A percentile compares a stretch with the other conserved stretches of the same genome.
phyloP scores from a whole-genome alignment of 2,329 filamentous ascomycete genomes.

The Dactylellina drechsleri region DNA sequence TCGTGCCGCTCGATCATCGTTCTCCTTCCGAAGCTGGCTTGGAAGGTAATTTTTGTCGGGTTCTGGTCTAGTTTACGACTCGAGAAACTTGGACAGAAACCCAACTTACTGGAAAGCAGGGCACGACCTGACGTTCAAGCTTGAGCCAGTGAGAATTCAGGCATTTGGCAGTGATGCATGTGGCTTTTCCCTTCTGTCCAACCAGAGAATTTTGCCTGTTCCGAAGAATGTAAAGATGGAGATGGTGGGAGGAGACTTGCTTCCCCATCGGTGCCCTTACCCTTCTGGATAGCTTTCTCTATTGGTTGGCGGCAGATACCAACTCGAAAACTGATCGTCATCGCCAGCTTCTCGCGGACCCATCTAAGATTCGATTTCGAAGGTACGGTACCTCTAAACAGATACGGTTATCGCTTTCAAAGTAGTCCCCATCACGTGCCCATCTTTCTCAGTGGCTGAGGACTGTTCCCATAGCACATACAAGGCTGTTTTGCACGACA shows the following conservation, averaged over 20 bases:
- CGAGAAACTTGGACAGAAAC: not conserved
- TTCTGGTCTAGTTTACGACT: not conserved
- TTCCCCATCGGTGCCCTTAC: conserved; percentile 33
- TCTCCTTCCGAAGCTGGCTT: not conserved
- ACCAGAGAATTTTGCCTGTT: conserved; percentile 38
- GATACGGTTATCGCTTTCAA: conserved; percentile 16
- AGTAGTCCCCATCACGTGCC: no score
- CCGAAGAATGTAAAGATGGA: conserved; percentile 19
- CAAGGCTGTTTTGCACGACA: not conserved
- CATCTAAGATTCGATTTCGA: not conserved
- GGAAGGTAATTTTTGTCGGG: not conserved
- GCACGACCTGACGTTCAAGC: no score
- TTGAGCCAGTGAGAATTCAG: not conserved
- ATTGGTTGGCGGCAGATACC: conserved; percentile 33
- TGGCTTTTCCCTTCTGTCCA: conserved; percentile 14
- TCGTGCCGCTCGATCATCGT: not conserved
- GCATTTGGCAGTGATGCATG: conserved; percentile 13
- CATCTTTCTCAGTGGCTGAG: no score
- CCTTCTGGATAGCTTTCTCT: conserved; percentile 15
- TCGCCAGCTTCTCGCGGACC: conserved; percentile 7
- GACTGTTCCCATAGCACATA: not conserved
- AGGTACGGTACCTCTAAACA: not conserved
- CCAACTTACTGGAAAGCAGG: not conserved
- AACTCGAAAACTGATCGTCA: conserved; percentile 3
- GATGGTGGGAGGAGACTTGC: conserved; percentile 27